phyloP scores from a whole-genome alignment of 1,139 yeast species.

The Candida dubliniensis region DNA sequence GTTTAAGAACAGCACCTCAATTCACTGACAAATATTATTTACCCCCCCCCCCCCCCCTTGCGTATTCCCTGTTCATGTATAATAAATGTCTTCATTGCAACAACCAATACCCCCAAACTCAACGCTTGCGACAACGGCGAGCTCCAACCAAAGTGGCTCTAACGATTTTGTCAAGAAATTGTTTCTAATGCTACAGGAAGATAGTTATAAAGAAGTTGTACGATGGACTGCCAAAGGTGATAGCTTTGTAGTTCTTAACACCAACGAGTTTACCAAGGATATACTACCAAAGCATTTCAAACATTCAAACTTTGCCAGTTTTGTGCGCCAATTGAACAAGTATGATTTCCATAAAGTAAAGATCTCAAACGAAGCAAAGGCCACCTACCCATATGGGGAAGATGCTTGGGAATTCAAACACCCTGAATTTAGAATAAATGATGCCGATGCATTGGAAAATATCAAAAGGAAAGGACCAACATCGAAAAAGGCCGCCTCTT shows the following conservation, averaged over 20 bases:
- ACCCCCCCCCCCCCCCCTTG: neutral
- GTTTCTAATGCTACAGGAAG: constrained; percentile 82
- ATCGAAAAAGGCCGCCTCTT: constrained; percentile 33
- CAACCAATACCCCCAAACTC: constrained; percentile 11
- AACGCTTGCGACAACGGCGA: constrained; percentile 20
- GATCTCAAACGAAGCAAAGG: constrained; percentile 54
- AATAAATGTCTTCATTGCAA: constrained; percentile 5
- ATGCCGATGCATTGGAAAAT: constrained; percentile 68
- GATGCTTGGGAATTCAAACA: constrained; percentile 95
- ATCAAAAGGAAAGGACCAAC: constrained; percentile 80
- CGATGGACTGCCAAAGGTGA: constrained; percentile 84
- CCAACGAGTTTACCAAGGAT: constrained; percentile 82
- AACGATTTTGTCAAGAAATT: constrained; percentile 77
- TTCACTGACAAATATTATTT: no score
- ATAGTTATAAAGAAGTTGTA: constrained; percentile 68
- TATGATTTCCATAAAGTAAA: constrained; percentile 96
- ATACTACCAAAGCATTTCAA: constrained; percentile 89
- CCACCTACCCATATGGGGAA: constrained; percentile 63
- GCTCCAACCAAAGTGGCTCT: constrained; percentile 47
- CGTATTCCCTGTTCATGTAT: neutral
- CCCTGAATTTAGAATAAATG: constrained; percentile 77
- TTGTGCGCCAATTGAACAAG: constrained; percentile 91
- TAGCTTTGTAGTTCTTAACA: constrained; percentile 83
- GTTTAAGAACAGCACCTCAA: no score
- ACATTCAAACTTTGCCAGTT: constrained; percentile 90